Evolutionary conservation across 129 eudicot species (phyloP).

Genomic region (Lactuca sativa): DNA sequence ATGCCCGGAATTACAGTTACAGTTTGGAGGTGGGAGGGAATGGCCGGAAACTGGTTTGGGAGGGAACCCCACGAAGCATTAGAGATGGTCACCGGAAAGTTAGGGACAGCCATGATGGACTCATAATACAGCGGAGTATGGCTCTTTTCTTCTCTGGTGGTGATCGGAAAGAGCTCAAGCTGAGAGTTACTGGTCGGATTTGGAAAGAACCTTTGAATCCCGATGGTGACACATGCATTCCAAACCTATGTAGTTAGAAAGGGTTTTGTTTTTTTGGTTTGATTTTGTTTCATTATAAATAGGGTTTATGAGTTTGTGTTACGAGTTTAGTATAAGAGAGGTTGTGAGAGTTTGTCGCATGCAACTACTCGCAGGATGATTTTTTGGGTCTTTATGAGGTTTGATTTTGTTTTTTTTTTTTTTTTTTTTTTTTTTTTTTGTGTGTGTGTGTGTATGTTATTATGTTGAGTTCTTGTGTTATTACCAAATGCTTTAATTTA

Average conservation of each 20-base stretch:
- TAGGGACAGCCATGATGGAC: slow-evolving; percentile 68
- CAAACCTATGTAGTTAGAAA: background rate
- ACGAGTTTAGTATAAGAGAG: background rate
- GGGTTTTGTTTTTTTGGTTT: background rate
- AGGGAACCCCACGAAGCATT: slow-evolving; percentile 69
- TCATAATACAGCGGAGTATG: slow-evolving; percentile 68
- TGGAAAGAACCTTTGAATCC: slow-evolving; percentile 69
- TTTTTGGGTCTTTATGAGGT: background rate
- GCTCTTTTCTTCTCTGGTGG: slow-evolving; percentile 78
- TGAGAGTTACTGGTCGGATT: slow-evolving; percentile 67
- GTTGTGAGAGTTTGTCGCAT: too few species aligned
- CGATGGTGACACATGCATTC: slow-evolving; percentile 31
- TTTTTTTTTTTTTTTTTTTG: too few species aligned
- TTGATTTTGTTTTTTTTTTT: background rate
- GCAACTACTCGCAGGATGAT: too few species aligned
- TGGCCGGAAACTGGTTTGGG: slow-evolving; percentile 60
- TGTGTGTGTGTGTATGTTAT: too few species aligned
- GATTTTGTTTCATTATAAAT: background rate
- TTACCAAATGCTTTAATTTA: background rate
- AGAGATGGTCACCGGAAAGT: slow-evolving; percentile 68
- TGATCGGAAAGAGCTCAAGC: slow-evolving; percentile 61
- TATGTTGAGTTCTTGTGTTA: background rate
- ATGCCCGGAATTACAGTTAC: slow-evolving; percentile 57
- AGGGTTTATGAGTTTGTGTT: background rate
- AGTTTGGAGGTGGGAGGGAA: slow-evolving; percentile 71